phyloP scores from a whole-genome alignment of 768 basidiomycete genomes.

The Mycena vulgaris region DNA sequence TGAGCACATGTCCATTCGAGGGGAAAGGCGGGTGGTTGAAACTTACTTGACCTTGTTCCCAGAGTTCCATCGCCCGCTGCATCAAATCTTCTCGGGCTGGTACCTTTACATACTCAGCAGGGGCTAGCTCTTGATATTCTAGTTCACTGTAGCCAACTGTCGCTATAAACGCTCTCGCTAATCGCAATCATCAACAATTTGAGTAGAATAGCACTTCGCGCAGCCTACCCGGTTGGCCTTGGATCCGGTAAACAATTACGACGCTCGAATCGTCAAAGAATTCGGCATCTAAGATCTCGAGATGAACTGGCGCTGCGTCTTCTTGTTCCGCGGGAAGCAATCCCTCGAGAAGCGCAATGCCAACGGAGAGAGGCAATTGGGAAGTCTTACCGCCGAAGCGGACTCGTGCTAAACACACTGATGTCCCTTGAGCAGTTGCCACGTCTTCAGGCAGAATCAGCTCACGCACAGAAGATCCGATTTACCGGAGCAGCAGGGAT shows the following conservation, averaged over 20 bases:
- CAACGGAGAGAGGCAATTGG: conserved; percentile 58
- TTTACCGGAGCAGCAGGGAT: conserved; percentile 56
- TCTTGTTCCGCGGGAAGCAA: conserved; percentile 58
- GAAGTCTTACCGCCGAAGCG: conserved; percentile 61
- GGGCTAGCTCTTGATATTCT: conserved; percentile 69
- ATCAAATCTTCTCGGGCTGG: conserved; percentile 79
- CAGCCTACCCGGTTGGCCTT: conserved; percentile 64
- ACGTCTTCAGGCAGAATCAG: conserved; percentile 39
- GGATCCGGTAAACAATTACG: conserved; percentile 73
- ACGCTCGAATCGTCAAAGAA: conserved; percentile 86
- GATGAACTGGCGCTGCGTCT: conserved; percentile 54
- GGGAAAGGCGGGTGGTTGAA: no score
- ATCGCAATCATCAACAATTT: conserved; percentile 54
- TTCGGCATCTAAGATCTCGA: conserved; percentile 76
- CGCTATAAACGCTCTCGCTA: conserved; percentile 73
- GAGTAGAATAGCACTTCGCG: conserved; percentile 41
- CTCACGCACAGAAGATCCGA: conserved; percentile 63
- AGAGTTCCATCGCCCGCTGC: conserved; percentile 65
- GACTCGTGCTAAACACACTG: conserved; percentile 73
- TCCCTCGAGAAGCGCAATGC: conserved; percentile 71
- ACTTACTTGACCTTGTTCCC: conserved; percentile 78
- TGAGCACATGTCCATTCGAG: conserved; percentile 48
- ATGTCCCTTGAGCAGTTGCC: conserved; percentile 45
- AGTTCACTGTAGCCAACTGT: conserved; percentile 75
- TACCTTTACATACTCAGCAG: conserved; percentile 65